Evolutionary conservation across 1,139 yeast species (phyloP).

Genomic region (Wickerhamomyces sp.): DNA sequence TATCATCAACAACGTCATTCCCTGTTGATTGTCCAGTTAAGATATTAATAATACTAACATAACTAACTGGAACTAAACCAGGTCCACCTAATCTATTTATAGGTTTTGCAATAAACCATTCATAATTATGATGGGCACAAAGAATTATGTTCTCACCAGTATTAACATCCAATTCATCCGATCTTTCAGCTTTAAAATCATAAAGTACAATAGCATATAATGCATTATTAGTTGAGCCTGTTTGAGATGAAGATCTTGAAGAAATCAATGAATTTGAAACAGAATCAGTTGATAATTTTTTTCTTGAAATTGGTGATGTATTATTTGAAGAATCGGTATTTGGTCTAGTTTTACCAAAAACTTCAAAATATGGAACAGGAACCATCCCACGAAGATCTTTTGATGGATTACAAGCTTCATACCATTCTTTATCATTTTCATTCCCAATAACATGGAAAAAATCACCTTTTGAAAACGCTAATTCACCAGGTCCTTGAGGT

Average conservation of each 20-base stretch:
- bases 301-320: constrained; percentile 9
- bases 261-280: constrained; percentile 15
- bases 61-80: constrained; percentile 89
- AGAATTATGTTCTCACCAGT: constrained; percentile 89
- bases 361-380: constrained; percentile 80
- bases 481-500: constrained; percentile 80
- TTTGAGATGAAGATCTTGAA: constrained; percentile 12
- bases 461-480: constrained; percentile 75
- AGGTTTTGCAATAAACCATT: constrained; percentile 98
- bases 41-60: constrained; percentile 81
- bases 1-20: constrained; percentile 46
- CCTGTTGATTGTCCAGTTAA: constrained; percentile 50
- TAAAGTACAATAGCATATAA: constrained; percentile 67
- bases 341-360: constrained; percentile 49
- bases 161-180: constrained; percentile 76
- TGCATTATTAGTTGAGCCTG: constrained; percentile 24
- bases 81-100: constrained; percentile 95
- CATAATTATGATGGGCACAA: constrained; percentile 93
- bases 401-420: constrained; percentile 85
- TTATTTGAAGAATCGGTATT: constrained; percentile 10
- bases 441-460: constrained; percentile 76
- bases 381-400: constrained; percentile 78
- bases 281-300: constrained; percentile 18
- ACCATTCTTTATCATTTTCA: constrained; percentile 68
- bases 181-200: constrained; percentile 83